Evolutionary conservation across 257 asterid species (phyloP).

Genomic region (Misopates orontium): DNA sequence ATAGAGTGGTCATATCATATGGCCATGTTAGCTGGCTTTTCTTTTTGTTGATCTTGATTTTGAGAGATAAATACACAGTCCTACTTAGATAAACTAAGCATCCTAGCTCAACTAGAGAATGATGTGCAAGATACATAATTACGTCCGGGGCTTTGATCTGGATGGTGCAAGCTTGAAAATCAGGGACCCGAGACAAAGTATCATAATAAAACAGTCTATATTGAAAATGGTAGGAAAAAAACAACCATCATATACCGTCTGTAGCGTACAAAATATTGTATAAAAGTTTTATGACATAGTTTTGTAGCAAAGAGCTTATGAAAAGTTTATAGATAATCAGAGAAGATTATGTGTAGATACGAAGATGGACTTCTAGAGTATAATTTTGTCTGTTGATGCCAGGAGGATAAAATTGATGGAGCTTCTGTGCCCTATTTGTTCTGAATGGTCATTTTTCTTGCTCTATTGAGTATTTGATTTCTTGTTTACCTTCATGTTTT

Average conservation of each 20-base stretch:
- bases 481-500: too few relatives aligned
- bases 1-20: not conserved
- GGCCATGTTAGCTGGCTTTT: constrained; percentile 1
- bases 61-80: constrained; percentile 3
- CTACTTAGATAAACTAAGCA: too few relatives aligned
- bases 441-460: too few relatives aligned
- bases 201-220: too few relatives aligned
- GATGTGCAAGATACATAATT: not conserved
- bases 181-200: too few relatives aligned
- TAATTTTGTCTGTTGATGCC: too few relatives aligned
- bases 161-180: too few relatives aligned
- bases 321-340: not conserved
- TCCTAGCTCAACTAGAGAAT: not conserved
- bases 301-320: not conserved
- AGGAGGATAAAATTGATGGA: too few relatives aligned
- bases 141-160: constrained; percentile 2
- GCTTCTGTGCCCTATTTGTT: too few relatives aligned
- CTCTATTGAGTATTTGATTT: too few relatives aligned
- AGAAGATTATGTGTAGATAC: not conserved
- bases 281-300: not conserved
- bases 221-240: too few relatives aligned
- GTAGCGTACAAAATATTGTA: not conserved
- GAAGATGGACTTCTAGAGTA: not conserved
- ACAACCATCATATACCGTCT: not conserved
- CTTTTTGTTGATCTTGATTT: constrained; percentile 17